Evolutionary conservation across 2,329 filamentous ascomycete genomes (phyloP).

Genomic region (Fusarium stilboides): DNA sequence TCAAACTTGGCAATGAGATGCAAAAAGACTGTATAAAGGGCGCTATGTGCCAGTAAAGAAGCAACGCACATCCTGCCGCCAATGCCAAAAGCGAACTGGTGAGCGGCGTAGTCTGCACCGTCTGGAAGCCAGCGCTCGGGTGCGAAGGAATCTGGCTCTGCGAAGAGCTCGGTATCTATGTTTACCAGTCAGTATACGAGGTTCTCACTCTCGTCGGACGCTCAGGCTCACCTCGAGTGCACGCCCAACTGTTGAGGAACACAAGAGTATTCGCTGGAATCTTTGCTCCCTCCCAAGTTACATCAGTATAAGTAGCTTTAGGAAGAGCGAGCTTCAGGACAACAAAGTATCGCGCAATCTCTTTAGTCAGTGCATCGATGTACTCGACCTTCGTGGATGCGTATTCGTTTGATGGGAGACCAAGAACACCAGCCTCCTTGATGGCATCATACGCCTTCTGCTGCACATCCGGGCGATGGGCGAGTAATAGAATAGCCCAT

Average conservation of each 20-base stretch:
- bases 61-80: neutral
- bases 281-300: too few relatives aligned
- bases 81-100: slow-evolving; percentile 59
- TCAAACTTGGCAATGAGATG: slow-evolving; percentile 61
- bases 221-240: neutral
- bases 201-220: too few relatives aligned
- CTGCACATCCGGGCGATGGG: slow-evolving; percentile 37
- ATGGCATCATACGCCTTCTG: too few relatives aligned
- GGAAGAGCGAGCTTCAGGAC: too few relatives aligned
- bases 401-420: too few relatives aligned
- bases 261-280: slow-evolving; percentile 58
- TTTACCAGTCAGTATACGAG: too few relatives aligned
- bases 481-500: slow-evolving; percentile 51
- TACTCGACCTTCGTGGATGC: too few relatives aligned
- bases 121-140: slow-evolving; percentile 60
- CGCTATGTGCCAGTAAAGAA: slow-evolving; percentile 67
- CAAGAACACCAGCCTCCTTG: too few relatives aligned
- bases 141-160: slow-evolving; percentile 74
- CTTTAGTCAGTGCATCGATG: too few relatives aligned
- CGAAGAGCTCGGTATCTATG: slow-evolving; percentile 72
- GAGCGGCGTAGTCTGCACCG: slow-evolving; percentile 54
- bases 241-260: neutral
- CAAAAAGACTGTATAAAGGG: slow-evolving; percentile 67
- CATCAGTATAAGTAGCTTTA: too few relatives aligned
- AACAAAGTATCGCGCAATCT: too few relatives aligned